Conservation (phyloP, 2,329 filamentous ascomycete genomes). For the Cladosporium sp. region DNA sequence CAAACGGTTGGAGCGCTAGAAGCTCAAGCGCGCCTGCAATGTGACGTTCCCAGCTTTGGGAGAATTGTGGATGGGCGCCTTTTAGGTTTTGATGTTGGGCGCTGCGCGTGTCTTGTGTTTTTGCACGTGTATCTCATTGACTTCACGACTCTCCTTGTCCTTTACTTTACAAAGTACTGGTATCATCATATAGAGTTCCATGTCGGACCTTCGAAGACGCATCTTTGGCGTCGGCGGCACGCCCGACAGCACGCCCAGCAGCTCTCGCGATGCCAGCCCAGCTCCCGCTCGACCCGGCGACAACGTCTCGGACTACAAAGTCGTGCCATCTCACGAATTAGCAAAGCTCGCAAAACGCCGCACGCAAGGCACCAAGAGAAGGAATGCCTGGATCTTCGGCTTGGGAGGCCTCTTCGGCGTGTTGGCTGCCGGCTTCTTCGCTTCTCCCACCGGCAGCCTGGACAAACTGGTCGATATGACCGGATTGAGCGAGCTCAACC, state of each 20-base stretch:
- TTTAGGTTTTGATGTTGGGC: conserved; percentile 1
- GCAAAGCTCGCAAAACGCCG: conserved; percentile 32
- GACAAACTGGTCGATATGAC: conserved; percentile 71
- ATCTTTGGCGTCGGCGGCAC: conserved; percentile 30
- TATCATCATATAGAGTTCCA: conserved; percentile 11
- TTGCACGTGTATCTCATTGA: too few species aligned
- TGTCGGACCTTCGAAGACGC: conserved; percentile 31
- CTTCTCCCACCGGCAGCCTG: conserved; percentile 67
- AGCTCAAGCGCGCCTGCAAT: not conserved
- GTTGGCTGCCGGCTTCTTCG: conserved; percentile 83
- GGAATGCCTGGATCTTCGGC: conserved; percentile 76
- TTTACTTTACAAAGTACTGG: not conserved
- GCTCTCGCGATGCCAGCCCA: conserved; percentile 37
- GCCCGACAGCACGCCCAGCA: conserved; percentile 27
- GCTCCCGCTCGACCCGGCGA: conserved; percentile 31
- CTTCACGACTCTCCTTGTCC: not conserved
- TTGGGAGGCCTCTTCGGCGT: conserved; percentile 88
- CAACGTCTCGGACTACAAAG: conserved; percentile 38
- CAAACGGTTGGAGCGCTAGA: not conserved
- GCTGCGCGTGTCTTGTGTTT: conserved; percentile 1
- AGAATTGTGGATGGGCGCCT: not conserved
- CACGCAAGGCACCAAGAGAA: conserved; percentile 54
- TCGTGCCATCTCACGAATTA: conserved; percentile 50
- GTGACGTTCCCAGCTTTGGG: conserved; percentile 1
- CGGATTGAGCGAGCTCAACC: conserved; percentile 62